Percentiles rank a stretch among this genome's conserved stretches.
Conservation (phyloP, 192 early-diverging fungal species). For the Gryganskiella cystojenkinii region DNA sequence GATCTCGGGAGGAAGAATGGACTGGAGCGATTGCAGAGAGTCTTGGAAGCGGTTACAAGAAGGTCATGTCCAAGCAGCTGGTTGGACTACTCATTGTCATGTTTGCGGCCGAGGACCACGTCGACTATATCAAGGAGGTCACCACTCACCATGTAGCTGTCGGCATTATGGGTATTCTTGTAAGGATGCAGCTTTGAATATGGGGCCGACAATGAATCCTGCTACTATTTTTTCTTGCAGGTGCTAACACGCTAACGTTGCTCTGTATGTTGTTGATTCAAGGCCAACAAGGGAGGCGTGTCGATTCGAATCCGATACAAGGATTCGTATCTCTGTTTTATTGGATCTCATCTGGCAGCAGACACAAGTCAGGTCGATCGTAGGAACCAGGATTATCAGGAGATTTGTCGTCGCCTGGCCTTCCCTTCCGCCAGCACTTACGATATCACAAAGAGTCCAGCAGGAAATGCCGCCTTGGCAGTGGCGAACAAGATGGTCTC, state of each 20-base stretch:
- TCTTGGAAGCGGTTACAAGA: conserved; percentile 60
- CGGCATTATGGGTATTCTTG: conserved; percentile 85
- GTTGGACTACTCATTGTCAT: conserved; percentile 91
- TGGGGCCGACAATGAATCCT: neutral
- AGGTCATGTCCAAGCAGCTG: conserved; percentile 81
- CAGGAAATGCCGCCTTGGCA: conserved; percentile 25
- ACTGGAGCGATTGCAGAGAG: conserved; percentile 73
- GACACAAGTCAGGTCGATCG: conserved; percentile 79
- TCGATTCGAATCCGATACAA: conserved; percentile 79
- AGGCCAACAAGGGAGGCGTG: conserved; percentile 97
- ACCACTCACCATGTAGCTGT: conserved; percentile 78
- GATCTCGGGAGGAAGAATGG: conserved; percentile 86
- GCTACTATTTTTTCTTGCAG: neutral
- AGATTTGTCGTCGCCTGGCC: conserved; percentile 77
- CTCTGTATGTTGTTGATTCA: too few relatives aligned
- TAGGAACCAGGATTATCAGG: conserved; percentile 91
- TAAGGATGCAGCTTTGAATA: conserved; percentile 18
- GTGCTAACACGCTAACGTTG: too few relatives aligned
- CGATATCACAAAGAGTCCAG: conserved; percentile 46
- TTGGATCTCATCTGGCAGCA: conserved; percentile 94
- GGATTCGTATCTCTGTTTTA: conserved; percentile 87
- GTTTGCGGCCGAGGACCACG: conserved; percentile 69
- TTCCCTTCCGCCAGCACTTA: conserved; percentile 59
- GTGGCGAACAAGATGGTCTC: conserved; percentile 38
- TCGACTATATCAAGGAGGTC: conserved; percentile 68